Conservation (phyloP, 208 protist species). For the Leishmania lainsoni region DNA sequence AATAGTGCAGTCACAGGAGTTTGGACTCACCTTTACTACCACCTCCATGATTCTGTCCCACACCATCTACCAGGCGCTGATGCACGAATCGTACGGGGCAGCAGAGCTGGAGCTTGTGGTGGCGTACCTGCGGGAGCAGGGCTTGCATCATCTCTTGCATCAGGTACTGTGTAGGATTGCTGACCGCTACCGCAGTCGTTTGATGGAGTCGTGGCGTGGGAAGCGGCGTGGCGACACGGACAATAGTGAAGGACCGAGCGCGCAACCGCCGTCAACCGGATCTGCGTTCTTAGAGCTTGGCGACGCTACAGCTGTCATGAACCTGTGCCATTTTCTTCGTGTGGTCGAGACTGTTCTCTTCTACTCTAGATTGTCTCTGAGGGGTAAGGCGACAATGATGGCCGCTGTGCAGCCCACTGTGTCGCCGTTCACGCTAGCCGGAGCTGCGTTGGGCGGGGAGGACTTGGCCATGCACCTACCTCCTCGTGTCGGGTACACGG, state of each 20-base stretch:
- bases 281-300: slow-evolving; percentile 34
- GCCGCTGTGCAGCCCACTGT: neutral
- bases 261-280: neutral
- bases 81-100: slow-evolving; percentile 71
- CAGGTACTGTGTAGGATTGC: slow-evolving; percentile 59
- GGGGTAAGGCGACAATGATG: neutral
- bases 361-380: slow-evolving; percentile 38
- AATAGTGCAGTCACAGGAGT: neutral
- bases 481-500: slow-evolving; percentile 41
- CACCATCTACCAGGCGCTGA: slow-evolving; percentile 61
- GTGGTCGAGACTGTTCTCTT: slow-evolving; percentile 75
- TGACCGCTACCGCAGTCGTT: slow-evolving; percentile 46
- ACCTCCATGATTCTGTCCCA: slow-evolving; percentile 53
- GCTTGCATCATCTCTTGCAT: slow-evolving; percentile 46
- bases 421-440: neutral
- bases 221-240: neutral
- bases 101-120: slow-evolving; percentile 66
- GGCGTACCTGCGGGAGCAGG: slow-evolving; percentile 49
- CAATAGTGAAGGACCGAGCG: neutral
- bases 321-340: slow-evolving; percentile 63
- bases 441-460: neutral
- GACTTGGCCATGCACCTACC: slow-evolving; percentile 5
- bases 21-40: slow-evolving; percentile 28
- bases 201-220: slow-evolving; percentile 17
- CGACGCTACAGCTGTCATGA: slow-evolving; percentile 37